These are phyloP conservation scores for Xylaria grammica DNA, from an alignment of 495 filamentous ascomycete species.

Conservation along the genomic window DNA sequence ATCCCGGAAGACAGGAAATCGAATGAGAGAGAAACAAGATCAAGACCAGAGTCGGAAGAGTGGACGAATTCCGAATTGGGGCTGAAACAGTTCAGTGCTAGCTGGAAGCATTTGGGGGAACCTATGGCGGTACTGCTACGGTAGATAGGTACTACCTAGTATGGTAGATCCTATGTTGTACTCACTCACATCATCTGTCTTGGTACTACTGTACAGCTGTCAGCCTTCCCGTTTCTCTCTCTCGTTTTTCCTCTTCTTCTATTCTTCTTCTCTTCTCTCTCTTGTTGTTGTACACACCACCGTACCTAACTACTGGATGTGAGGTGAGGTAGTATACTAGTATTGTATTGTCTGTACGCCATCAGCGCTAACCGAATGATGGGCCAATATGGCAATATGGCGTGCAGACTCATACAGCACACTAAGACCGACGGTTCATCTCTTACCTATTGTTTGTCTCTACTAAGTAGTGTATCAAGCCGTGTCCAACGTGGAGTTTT, in stretches of 20 bases:
- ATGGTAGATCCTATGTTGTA: not conserved
- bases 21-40: not conserved
- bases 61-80: not conserved
- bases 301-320: too few relatives aligned
- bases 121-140: too few relatives aligned
- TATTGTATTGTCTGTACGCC: too few relatives aligned
- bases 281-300: too few relatives aligned
- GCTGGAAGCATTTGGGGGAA: too few relatives aligned
- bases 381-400: not conserved
- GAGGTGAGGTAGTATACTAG: not conserved
- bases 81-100: slow-evolving; percentile 9
- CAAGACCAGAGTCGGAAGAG: not conserved
- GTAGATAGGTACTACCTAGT: too few relatives aligned
- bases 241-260: not conserved
- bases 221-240: slow-evolving; percentile 6
- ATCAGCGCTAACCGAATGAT: not conserved
- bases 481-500: slow-evolving; percentile 9
- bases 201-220: not conserved
- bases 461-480: not conserved
- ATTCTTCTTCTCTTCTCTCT: not conserved
- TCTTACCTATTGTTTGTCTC: not conserved
- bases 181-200: too few relatives aligned
- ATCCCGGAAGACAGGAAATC: not conserved
- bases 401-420: not conserved
- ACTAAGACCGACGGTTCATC: too few relatives aligned